A percentile compares a stretch with the other conserved stretches of the same genome.
These are phyloP conservation scores for Cardiospermum halicacabum DNA, from an alignment of 345 rosid species.

Conservation along the genomic window DNA sequence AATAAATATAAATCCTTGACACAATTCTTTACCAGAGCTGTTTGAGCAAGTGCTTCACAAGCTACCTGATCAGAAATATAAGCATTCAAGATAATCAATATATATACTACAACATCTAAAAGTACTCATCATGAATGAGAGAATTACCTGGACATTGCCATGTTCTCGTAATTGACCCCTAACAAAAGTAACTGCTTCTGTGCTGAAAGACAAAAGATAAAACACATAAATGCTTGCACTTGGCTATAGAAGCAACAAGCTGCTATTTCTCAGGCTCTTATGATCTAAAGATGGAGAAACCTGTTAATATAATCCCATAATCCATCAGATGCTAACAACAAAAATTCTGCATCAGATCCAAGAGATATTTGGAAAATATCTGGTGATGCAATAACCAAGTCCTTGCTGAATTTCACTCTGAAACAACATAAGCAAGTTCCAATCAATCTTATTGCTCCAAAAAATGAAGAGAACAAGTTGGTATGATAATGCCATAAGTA, in stretches of 20 bases:
- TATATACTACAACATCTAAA: background rate
- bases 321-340: constrained; percentile 87
- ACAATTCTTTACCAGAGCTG: constrained; percentile 59
- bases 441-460: constrained; percentile 4
- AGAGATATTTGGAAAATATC: constrained; percentile 63
- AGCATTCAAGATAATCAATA: background rate
- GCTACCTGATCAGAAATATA: constrained; percentile 47
- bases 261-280: background rate
- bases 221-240: constrained; percentile 9
- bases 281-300: constrained; percentile 24
- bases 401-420: constrained; percentile 68
- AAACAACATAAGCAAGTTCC: constrained; percentile 8
- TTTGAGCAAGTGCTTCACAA: constrained; percentile 75
- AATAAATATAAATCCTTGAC: background rate
- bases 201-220: constrained; percentile 40
- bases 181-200: constrained; percentile 67
- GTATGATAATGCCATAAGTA: background rate
- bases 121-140: background rate
- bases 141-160: constrained; percentile 84
- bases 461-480: background rate
- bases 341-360: constrained; percentile 72
- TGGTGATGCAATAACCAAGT: constrained; percentile 75
- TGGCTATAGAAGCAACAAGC: background rate
- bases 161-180: constrained; percentile 77
- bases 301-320: constrained; percentile 93